Base-by-base conservation (phyloP, 106 monocot species). In the Platanthera guangdongensis region DNA sequence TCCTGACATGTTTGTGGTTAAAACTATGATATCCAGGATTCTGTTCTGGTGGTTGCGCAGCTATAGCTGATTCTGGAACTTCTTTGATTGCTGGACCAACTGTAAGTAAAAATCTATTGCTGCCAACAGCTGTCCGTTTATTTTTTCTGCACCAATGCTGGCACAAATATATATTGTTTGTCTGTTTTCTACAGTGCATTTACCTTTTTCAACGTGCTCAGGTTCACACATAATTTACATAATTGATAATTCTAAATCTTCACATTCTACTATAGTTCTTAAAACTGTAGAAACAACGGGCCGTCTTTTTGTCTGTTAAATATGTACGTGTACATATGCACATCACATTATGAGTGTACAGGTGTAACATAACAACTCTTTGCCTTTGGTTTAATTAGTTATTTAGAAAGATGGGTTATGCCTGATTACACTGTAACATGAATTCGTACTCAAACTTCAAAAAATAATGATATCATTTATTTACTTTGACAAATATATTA, bases 1-100 rank as follows among this genome's bases (percentile, higher is more conserved):
- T 39, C 39, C 39, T 39, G 39, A 39, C 39, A 39, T 39, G 16
- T 16, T 28, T n/a, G 39, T 57, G 5, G 9, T 8, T 59, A 2
- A 65, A 11, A 32, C 16, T 45, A 16, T 5, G 5, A 21, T 51
- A 11, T 81, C 47, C 47, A 87, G 87, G 87, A 65, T 80, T 83
- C 45, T 90, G 90, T 82, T 69, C 83, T 54, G 77, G 83, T 13
- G 85, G 90, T 39, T 39, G 39, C 39, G 39, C 39, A 39, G 39
- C 39, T 39, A 39, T 39, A 39, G 39, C 39, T 39, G 90, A 90
- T 88, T 90, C 90, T 78, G 90, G 90, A 79, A 88, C 87, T 67
- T 90, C 90, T 55, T 74, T 90, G 81, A 70, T 90, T 78, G 78
- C 90, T 51, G 90, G 90, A 60, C 90, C 90, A 69, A 90, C 83